A percentile compares a stretch with the other conserved stretches of the same genome.
Conservation (phyloP, 2,329 filamentous ascomycete species). For the Trichoderma gracile region DNA sequence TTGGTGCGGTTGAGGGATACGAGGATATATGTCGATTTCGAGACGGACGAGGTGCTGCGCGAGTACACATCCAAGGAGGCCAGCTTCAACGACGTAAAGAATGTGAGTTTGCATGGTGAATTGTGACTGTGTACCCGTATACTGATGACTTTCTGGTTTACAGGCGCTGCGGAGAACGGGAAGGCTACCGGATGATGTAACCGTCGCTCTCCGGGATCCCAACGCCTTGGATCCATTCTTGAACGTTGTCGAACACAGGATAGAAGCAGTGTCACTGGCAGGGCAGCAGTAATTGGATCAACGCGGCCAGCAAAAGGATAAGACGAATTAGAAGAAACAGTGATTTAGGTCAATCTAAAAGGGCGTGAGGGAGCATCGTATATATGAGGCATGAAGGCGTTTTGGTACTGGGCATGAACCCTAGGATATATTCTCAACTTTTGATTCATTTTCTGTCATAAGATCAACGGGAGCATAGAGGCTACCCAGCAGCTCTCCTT, state of each 20-base stretch:
- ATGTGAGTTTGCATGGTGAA: constrained; percentile 46
- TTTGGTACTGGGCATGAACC: not conserved
- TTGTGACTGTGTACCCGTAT: not conserved
- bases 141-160: not conserved
- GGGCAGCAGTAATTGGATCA: constrained; percentile 1
- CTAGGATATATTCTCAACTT: not conserved
- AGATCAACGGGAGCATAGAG: not conserved
- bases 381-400: constrained; percentile 7
- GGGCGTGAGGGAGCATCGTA: not conserved
- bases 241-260: constrained; percentile 66
- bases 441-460: not conserved
- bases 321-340: not conserved
- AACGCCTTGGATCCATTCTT: constrained; percentile 72
- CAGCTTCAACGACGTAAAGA: constrained; percentile 72
- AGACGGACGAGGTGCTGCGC: constrained; percentile 72
- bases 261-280: constrained; percentile 51
- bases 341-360: not conserved
- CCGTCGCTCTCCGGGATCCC: constrained; percentile 74
- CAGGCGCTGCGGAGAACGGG: constrained; percentile 54
- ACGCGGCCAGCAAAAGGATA: no score
- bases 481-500: not conserved
- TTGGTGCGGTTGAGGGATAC: constrained; percentile 86
- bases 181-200: constrained; percentile 67
- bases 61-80: constrained; percentile 92
- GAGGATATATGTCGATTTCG: constrained; percentile 88